Evolutionary conservation across 2,329 filamentous ascomycete species (phyloP).

Genomic region (Exophiala alcalophila): DNA sequence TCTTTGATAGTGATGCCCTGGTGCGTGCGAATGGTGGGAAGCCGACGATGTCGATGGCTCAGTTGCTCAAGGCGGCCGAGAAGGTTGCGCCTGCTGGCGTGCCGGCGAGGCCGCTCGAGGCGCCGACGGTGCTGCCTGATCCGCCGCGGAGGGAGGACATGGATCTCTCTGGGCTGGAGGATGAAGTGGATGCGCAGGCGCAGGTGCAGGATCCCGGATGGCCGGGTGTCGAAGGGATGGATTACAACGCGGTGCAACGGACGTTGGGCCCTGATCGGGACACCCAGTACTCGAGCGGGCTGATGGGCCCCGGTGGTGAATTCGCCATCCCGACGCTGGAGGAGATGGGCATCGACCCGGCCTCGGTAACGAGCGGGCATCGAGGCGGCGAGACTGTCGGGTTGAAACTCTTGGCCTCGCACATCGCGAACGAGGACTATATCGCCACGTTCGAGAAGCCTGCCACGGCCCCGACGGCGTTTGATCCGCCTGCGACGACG

Average conservation of each 20-base stretch:
- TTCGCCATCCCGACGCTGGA: constrained; percentile 69
- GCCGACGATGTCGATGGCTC: constrained; percentile 70
- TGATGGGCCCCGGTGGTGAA: constrained; percentile 66
- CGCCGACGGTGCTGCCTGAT: constrained; percentile 60
- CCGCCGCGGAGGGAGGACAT: constrained; percentile 55
- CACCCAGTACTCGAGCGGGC: constrained; percentile 52
- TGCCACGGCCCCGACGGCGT: constrained; percentile 69
- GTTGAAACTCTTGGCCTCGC: constrained; percentile 55
- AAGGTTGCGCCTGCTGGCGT: constrained; percentile 44
- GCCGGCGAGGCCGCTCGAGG: constrained; percentile 59
- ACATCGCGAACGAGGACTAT: constrained; percentile 63
- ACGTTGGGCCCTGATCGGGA: constrained; percentile 46
- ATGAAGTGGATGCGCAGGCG: constrained; percentile 26
- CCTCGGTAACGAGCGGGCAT: constrained; percentile 60
- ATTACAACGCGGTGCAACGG: constrained; percentile 60
- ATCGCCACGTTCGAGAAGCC: constrained; percentile 74
- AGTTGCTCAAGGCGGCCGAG: constrained; percentile 63
- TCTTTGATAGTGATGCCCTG: constrained; percentile 71
- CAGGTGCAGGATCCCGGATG: background rate
- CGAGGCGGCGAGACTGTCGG: constrained; percentile 68
- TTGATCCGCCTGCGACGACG: constrained; percentile 70
- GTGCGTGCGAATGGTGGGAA: constrained; percentile 64
- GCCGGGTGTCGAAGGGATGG: constrained; percentile 42
- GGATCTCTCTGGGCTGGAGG: constrained; percentile 44
- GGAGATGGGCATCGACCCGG: constrained; percentile 63